These are phyloP conservation scores for Floccularia luteovirens DNA, from an alignment of 768 basidiomycete species.

Conservation along the genomic window DNA sequence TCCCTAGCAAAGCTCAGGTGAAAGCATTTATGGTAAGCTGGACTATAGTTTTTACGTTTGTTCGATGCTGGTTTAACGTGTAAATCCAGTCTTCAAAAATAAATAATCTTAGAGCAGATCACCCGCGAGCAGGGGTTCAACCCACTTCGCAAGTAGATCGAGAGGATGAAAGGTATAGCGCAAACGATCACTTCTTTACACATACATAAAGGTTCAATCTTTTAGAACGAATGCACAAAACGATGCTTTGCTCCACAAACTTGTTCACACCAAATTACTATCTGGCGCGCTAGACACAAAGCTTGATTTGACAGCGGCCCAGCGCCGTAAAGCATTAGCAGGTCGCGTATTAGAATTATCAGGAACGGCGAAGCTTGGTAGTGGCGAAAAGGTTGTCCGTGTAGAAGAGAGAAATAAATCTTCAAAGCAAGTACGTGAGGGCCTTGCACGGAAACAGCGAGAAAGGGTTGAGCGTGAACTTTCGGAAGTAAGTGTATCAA, in stretches of 20 bases:
- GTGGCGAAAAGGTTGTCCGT: conserved; percentile 59
- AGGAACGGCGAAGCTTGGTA: conserved; percentile 63
- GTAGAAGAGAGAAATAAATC: conserved; percentile 62
- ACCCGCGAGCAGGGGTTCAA: conserved; percentile 8
- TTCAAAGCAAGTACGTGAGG: conserved; percentile 65
- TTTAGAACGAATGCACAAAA: conserved; percentile 68
- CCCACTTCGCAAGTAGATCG: conserved; percentile 27
- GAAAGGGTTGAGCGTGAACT: conserved; percentile 45
- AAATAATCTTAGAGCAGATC: conserved; percentile 42
- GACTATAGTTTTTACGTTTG: not conserved
- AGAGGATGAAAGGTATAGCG: conserved; percentile 57
- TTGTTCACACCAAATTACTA: conserved; percentile 74
- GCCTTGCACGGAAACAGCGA: conserved; percentile 54
- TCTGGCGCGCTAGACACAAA: conserved; percentile 66
- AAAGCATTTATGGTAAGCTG: conserved; percentile 71
- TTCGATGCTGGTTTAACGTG: conserved; percentile 4
- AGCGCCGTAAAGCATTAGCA: conserved; percentile 66
- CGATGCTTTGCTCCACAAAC: conserved; percentile 68
- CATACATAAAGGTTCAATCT: conserved; percentile 4
- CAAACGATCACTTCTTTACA: not conserved
- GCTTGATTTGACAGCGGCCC: conserved; percentile 53
- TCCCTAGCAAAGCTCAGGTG: conserved; percentile 42
- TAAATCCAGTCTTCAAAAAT: conserved; percentile 68
- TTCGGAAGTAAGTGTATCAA: conserved; percentile 54
- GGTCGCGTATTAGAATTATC: conserved; percentile 73